Evolutionary conservation across 2,329 filamentous ascomycete genomes (phyloP).

Genomic region (Lachnellula arida): DNA sequence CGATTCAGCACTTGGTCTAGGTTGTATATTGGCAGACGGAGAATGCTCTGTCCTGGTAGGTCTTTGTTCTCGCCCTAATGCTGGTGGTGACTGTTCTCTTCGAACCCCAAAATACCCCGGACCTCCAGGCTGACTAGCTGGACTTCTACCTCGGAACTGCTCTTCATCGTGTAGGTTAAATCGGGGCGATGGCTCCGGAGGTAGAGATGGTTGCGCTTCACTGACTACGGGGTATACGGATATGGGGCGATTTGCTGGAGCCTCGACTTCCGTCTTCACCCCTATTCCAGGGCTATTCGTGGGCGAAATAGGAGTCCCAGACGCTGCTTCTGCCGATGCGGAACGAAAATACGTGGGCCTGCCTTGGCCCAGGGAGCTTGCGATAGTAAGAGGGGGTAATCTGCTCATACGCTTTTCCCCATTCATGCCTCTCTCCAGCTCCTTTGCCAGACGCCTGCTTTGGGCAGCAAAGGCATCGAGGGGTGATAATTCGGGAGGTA

Average conservation of each 20-base stretch:
- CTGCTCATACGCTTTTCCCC: constrained; percentile 78
- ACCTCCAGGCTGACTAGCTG: constrained; percentile 9
- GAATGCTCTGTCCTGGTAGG: constrained; percentile 12
- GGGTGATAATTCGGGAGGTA: constrained; percentile 86
- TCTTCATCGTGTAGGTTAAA: constrained; percentile 23
- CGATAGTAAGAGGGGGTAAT: constrained; percentile 75
- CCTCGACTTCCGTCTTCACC: constrained; percentile 50
- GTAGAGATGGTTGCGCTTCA: constrained; percentile 15
- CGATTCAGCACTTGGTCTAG: constrained; percentile 26
- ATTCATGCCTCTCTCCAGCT: constrained; percentile 73
- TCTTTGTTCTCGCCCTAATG: constrained; percentile 37
- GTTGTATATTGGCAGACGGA: constrained; percentile 15
- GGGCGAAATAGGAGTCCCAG: constrained; percentile 36
- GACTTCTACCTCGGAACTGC: constrained; percentile 22
- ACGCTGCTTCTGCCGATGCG: constrained; percentile 54
- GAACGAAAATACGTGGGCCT: constrained; percentile 80
- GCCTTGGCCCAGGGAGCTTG: constrained; percentile 73
- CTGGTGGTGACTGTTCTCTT: constrained; percentile 54
- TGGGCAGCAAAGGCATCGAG: constrained; percentile 94
- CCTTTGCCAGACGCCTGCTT: constrained; percentile 78
- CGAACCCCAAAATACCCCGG: constrained; percentile 45
- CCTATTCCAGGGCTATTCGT: constrained; percentile 40
- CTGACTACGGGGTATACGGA: constrained; percentile 76
- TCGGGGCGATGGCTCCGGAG: constrained; percentile 7
- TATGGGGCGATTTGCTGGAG: constrained; percentile 52